A percentile compares a stretch with the other conserved stretches of the same genome.
These are phyloP conservation scores for Solanum hybrid DNA, from an alignment of 305 asterid genomes.

Conservation along the genomic window DNA sequence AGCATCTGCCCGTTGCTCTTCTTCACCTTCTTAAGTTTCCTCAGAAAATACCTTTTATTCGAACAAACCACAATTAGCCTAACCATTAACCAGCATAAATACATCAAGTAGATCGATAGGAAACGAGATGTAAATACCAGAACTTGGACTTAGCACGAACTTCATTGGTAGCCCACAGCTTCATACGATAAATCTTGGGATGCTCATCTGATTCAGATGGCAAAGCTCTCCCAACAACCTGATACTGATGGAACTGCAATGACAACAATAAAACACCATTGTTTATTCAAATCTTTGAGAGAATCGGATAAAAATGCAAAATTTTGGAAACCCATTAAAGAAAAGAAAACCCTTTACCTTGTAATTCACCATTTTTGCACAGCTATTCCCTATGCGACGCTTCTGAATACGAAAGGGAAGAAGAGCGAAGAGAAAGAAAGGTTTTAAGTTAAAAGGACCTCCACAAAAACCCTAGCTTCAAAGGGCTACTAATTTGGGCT, in stretches of 20 bases:
- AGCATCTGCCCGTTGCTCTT: neutral
- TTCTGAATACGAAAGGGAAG: neutral
- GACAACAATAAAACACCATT: neutral
- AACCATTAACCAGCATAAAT: neutral
- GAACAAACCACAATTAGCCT: neutral
- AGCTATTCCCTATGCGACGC: neutral
- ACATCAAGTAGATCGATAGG: neutral
- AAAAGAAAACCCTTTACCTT: neutral
- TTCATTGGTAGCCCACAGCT: slow-evolving; percentile 78
- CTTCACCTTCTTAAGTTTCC: neutral
- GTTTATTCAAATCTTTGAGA: neutral
- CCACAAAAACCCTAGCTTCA: neutral
- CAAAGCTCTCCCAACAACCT: neutral
- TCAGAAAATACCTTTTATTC: neutral
- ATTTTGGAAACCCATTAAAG: neutral
- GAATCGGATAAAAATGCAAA: neutral
- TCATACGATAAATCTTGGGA: slow-evolving; percentile 81
- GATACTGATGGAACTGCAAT: neutral
- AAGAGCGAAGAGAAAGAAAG: neutral
- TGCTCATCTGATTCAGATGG: slow-evolving; percentile 32
- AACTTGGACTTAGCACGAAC: slow-evolving; percentile 80
- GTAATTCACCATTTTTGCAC: neutral
- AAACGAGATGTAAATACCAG: slow-evolving; percentile 25
- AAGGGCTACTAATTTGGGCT: neutral
- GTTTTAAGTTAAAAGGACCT: neutral